Base-by-base conservation (phyloP, 768 basidiomycete genomes). In the Rhizopogon vulgaris region DNA sequence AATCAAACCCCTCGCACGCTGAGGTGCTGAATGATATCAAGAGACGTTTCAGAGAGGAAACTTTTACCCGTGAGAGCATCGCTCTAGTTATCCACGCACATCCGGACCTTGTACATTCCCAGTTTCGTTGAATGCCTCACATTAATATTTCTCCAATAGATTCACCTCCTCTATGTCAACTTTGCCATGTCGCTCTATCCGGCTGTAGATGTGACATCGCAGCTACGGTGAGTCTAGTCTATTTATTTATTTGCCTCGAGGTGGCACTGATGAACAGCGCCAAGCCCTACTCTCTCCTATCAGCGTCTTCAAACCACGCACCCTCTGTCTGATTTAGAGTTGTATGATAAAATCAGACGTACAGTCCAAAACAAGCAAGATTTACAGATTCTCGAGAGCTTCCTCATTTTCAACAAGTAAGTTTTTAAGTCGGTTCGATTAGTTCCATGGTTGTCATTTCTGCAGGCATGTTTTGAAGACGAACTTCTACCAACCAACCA, bases 401-500 rank as follows among this genome's bases (percentile, higher is more conserved):
- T 98, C 77, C 72, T 98, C 51, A 83, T 96, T 64, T 99, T 99
- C 77, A 99, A 98, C 79, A 92, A 94, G 84, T 88, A 52, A 40
- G 10, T 48, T 15, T 22, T 34, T 17, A 38, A 17, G 32, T 8
- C 7, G 25, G 4, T 22, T 11, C 6, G 46, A 40, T 34, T 18
- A 24, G 48, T 27, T n/a, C 24, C 4, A 22, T 6, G 9, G 48
- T 32, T 63, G 46, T 61, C 49, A 46, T 6, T 7, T 2, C 30
- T 53, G 18, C 40, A 90, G 87, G 68, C 82, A 89, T 61, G 82
- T 98, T 53, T 76, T 98, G 58, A 97, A 94, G 79, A 97, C 94
- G 52, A 97, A 97, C 76, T 96, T 97, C 66, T 96, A 96, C 72
- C 95, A 96, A 65, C 92, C 94, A 9, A 98, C 96, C 48, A 98